Evolutionary conservation across 768 basidiomycete genomes (phyloP).

Genomic region (Pulveroboletus sp.): DNA sequence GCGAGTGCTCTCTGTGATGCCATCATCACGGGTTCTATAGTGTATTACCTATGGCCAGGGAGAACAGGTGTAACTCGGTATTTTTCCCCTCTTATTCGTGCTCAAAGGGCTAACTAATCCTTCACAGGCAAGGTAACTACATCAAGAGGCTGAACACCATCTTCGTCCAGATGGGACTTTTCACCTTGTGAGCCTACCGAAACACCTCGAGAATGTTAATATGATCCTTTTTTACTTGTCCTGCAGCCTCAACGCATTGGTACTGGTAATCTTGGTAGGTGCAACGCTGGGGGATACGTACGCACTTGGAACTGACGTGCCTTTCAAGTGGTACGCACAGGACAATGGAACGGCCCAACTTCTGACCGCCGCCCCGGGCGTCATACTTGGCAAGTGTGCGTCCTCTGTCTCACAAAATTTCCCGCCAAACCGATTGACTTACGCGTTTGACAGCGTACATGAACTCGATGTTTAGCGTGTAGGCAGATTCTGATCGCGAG

Average conservation of each 20-base stretch:
- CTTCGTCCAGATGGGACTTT: conserved; percentile 19
- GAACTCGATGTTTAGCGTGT: conserved; percentile 28
- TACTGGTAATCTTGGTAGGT: conserved; percentile 14
- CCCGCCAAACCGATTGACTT: not conserved
- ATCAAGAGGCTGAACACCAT: conserved; percentile 13
- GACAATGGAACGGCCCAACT: not conserved
- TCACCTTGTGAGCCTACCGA: conserved; percentile 12
- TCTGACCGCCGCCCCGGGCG: conserved; percentile 9
- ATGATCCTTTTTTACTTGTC: not conserved
- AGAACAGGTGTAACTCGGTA: conserved; percentile 14
- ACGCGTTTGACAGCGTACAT: conserved; percentile 12
- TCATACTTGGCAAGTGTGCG: conserved; percentile 19
- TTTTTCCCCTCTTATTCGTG: not conserved
- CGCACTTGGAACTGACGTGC: not conserved
- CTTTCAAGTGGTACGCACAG: conserved; percentile 17
- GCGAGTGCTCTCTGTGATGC: conserved; percentile 21
- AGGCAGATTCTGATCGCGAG: not conserved
- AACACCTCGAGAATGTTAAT: not conserved
- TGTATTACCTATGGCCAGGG: conserved; percentile 13
- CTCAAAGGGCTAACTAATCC: not conserved
- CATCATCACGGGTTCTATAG: conserved; percentile 16
- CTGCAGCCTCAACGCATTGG: conserved; percentile 8
- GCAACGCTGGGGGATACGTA: not conserved
- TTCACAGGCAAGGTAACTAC: conserved; percentile 6
- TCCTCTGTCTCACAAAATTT: not conserved